phyloP scores from a whole-genome alignment of 495 filamentous ascomycete genomes.

The Penicillium bialowiezense region DNA sequence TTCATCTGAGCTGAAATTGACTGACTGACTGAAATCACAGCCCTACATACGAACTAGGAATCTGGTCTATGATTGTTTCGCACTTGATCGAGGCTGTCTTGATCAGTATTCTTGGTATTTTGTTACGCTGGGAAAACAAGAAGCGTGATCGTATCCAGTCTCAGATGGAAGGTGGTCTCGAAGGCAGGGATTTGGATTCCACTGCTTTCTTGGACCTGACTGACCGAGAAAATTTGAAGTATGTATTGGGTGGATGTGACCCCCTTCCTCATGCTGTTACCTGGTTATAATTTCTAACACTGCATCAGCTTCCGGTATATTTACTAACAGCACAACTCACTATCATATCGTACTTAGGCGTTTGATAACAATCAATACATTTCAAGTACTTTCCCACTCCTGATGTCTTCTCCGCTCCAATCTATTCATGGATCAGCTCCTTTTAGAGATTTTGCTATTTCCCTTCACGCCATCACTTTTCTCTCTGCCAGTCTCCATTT shows the following conservation, averaged over 20 bases:
- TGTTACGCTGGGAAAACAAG: slow-evolving; percentile 55
- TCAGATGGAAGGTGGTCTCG: slow-evolving; percentile 44
- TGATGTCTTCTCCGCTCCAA: too few relatives aligned
- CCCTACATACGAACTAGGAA: slow-evolving; percentile 55
- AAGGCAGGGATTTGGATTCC: slow-evolving; percentile 49
- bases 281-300: neutral
- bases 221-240: slow-evolving; percentile 57
- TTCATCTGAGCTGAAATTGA: neutral
- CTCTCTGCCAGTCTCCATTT: too few relatives aligned
- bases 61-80: slow-evolving; percentile 62
- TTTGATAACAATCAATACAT: too few relatives aligned
- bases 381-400: too few relatives aligned
- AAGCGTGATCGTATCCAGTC: slow-evolving; percentile 52
- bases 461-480: too few relatives aligned
- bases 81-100: slow-evolving; percentile 53
- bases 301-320: slow-evolving; percentile 34
- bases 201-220: slow-evolving; percentile 62
- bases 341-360: too few relatives aligned
- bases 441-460: too few relatives aligned
- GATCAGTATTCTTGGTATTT: slow-evolving; percentile 43
- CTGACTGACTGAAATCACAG: slow-evolving; percentile 15
- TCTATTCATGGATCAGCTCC: too few relatives aligned
- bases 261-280: neutral
- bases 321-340: slow-evolving; percentile 9
- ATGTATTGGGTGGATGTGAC: too few relatives aligned